phyloP scores from a whole-genome alignment of 129 eudicot genomes.

The Artemisia annua region DNA sequence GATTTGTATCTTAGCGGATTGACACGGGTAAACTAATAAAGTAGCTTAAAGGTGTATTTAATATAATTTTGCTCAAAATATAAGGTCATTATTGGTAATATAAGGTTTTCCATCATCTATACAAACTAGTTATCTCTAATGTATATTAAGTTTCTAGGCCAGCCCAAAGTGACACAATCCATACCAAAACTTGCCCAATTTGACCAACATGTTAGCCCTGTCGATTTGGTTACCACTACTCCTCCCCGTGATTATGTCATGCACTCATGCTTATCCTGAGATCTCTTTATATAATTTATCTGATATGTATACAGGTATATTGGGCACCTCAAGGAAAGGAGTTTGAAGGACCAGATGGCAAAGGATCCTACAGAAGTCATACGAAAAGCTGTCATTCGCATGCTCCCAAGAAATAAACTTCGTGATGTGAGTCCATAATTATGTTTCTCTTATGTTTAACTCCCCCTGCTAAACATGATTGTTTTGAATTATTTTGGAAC shows the following conservation, averaged over 20 bases:
- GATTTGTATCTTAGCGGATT: too few relatives aligned
- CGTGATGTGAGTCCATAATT: slow-evolving; percentile 71
- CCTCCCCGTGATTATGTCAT: too few relatives aligned
- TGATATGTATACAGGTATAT: slow-evolving; percentile 44
- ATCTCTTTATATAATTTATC: not conserved
- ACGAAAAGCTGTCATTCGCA: slow-evolving; percentile 90
- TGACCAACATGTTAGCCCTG: too few relatives aligned
- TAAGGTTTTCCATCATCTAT: not conserved
- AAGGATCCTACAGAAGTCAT: slow-evolving; percentile 97
- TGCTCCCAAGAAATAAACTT: slow-evolving; percentile 92
- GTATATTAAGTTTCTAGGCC: too few relatives aligned
- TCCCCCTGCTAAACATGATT: too few relatives aligned
- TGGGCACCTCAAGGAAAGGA: slow-evolving; percentile 93
- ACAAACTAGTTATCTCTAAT: too few relatives aligned
- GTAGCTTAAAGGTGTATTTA: too few relatives aligned
- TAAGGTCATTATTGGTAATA: not conserved
- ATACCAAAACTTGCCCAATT: too few relatives aligned
- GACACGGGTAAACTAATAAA: too few relatives aligned
- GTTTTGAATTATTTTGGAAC: too few relatives aligned
- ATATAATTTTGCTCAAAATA: not conserved
- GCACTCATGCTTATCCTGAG: not conserved
- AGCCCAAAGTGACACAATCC: too few relatives aligned
- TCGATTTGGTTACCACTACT: too few relatives aligned
- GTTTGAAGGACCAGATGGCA: slow-evolving; percentile 83
- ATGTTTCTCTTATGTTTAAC: not conserved